Evolutionary conservation across 148 eudicot genomes (phyloP), one percentile per base, ranked within the genome.

Genomic region (Fallopia convolvulus): DNA sequence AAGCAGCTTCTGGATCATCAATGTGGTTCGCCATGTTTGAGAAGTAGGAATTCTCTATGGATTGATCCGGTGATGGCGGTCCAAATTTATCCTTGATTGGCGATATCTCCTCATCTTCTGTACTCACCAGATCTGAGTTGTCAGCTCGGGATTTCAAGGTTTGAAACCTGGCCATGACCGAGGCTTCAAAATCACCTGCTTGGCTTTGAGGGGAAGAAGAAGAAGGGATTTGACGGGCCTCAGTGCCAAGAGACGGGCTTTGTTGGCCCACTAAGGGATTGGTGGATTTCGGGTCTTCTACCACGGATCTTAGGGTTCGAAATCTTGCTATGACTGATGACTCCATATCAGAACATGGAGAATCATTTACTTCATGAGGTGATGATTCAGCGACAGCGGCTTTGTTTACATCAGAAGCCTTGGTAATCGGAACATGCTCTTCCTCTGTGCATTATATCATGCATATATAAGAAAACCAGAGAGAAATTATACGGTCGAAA

Each of bases 161-260:
- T 42, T 85, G 80, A 42, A 90, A 86, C 78, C 97, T 86, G 60
- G 88, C 80, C 88, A 91, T 81, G n/a, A 89, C 89, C 14, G 94
- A 87, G 79, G 90, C 79, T 76, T 88, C 90, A 15, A 68, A 58
- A 32, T 81, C 90, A 79, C 85, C 83, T 50, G 41, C 73, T 76
- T 70, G 78, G 71, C 82, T 66, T 66, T 26, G 40, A 26, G 40
- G 41, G 40, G 21, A 41, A 42, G 49, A 18, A 46, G 9, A 40
- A 23, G 47, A 13, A 7, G 52, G 75, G 0, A 42, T 10, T 40
- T 73, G 53, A 46, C 5, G 32, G 75, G 53, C n/a, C 9, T 12
- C 30, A 9, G 52, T 72, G 30, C 15, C 75, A 72, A 72, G 84
- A 76, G 61, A 56, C 6, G 82, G 71, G 58, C 85, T 82, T 9